Evolutionary conservation across 2,329 filamentous ascomycete genomes (phyloP), one percentile per base, ranked within the genome.

Genomic region (Diaporthe helianthi): DNA sequence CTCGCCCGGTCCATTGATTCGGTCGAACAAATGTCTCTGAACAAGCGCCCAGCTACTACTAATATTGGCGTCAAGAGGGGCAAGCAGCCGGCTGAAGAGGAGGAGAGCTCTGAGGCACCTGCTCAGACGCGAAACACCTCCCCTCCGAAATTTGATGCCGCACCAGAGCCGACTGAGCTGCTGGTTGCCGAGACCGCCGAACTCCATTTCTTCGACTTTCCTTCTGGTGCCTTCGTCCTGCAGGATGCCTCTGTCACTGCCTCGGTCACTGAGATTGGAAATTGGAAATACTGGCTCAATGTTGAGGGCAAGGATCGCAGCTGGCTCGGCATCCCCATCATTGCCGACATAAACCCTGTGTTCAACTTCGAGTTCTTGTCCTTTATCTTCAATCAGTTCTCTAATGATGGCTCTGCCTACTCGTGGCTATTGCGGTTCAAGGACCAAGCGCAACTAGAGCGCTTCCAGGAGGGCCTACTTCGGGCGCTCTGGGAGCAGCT

Each of bases 361-460:
- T 99, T 98, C 84, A 98, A 98, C 81, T 98, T 98, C 74, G 96
- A 99, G 79, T 98, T 95, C 76, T 85, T 97, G n/a, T 98, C 95
- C 0, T 98, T 98, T 79, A 98, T 99, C 76, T 99, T 99, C 86
- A 99, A 99, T 76, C 94, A 98, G 78, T 98, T 97, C 78, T 88
- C 92, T 17, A 87, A 90, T 44, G 93, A 98, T 79, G 93, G 94
- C 2, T 92, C 92, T 1, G 95, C 96, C 5, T 97, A 94, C 79
- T 99, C 96, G 1, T 99, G 96, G 95, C 87, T 99, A 17, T 83
- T 99, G 44, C 90, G 94, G 17, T 99, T 99, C 83, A 93, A 92
- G 75, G 92, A 97, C 73, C 92, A 94, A 74, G 83, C 89, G 24
- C 90, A 90, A 0, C 85, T 97, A 65, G 94, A 97, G 78, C 87